Evolutionary conservation across 192 early-diverging fungal species (phyloP).

Genomic region (Coemansia sp.): DNA sequence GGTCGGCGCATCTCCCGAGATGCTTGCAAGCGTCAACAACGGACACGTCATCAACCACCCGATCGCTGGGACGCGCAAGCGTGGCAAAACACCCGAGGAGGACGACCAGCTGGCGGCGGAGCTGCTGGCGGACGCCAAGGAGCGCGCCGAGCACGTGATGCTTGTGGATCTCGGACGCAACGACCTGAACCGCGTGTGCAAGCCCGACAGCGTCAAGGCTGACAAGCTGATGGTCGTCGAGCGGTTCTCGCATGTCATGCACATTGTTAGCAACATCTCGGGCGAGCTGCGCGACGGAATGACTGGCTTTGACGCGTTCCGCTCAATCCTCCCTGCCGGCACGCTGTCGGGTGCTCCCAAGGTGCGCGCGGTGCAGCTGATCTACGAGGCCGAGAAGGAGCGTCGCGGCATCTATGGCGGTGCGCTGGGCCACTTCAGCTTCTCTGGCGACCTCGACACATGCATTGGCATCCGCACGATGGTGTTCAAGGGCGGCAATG

Average conservation of each 20-base stretch:
- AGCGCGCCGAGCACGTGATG: constrained; percentile 98
- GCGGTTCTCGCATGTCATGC: constrained; percentile 97
- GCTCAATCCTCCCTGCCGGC: constrained; percentile 97
- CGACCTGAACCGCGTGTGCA: constrained; percentile 96
- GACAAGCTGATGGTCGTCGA: constrained; percentile 98
- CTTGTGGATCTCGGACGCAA: constrained; percentile 98
- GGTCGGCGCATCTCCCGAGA: constrained; percentile 98
- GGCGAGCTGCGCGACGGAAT: constrained; percentile 87
- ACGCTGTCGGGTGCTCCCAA: constrained; percentile 99
- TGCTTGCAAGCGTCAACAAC: constrained; percentile 90
- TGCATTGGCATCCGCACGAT: constrained; percentile 99
- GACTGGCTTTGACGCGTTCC: constrained; percentile 92
- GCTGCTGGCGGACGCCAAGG: constrained; percentile 89
- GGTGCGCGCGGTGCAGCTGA: constrained; percentile 94
- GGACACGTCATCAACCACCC: constrained; percentile 88
- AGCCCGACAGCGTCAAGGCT: constrained; percentile 88
- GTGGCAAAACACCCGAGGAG: constrained; percentile 81
- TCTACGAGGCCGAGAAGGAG: constrained; percentile 84
- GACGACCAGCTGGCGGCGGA: constrained; percentile 90
- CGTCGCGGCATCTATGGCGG: constrained; percentile 91
- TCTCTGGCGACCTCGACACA: constrained; percentile 90
- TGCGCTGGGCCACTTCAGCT: constrained; percentile 94
- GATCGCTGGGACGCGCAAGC: constrained; percentile 95
- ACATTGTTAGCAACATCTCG: constrained; percentile 97
- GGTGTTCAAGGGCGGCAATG: constrained; percentile 94